These are phyloP conservation scores for Haberlea rhodopensis DNA, from an alignment of 257 asterid species.

Conservation along the genomic window DNA sequence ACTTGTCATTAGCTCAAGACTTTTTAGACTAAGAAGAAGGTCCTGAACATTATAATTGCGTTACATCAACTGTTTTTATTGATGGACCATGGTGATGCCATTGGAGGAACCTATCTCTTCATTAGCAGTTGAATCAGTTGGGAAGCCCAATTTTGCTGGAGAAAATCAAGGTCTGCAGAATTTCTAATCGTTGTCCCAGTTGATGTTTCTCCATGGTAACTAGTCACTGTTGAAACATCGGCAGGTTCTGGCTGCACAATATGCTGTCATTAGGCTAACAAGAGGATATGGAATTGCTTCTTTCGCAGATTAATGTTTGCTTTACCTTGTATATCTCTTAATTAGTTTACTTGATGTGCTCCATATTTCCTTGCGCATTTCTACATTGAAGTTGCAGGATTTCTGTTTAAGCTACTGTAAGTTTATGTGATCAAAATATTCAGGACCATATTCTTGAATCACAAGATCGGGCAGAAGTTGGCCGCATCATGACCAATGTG, in stretches of 20 bases:
- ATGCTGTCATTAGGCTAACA: conserved; percentile 83
- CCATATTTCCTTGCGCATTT: conserved; percentile 13
- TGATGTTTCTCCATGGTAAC: conserved; percentile 23
- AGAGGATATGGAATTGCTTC: conserved; percentile 97
- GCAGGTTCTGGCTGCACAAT: conserved; percentile 73
- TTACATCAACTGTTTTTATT: conserved; percentile 18
- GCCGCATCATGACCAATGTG: conserved; percentile 57
- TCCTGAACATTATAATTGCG: conserved; percentile 9
- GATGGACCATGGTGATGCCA: conserved; percentile 21
- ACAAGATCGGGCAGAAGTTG: conserved; percentile 77
- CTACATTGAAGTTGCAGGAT: conserved; percentile 14
- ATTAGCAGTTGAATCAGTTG: conserved; percentile 60
- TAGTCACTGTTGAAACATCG: conserved; percentile 17
- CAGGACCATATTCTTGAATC: conserved; percentile 85
- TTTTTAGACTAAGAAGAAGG: neutral
- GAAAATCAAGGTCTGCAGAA: conserved; percentile 72
- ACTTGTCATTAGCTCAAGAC: conserved; percentile 4
- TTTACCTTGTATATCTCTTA: conserved; percentile 67
- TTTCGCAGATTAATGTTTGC: conserved; percentile 97
- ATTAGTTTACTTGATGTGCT: conserved; percentile 17
- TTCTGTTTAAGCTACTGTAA: conserved; percentile 28
- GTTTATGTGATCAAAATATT: conserved; percentile 18
- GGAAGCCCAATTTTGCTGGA: conserved; percentile 83
- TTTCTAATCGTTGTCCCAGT: conserved; percentile 14
- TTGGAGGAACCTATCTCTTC: conserved; percentile 86